Conservation (phyloP, 345 rosid species). For the Lumnitzera littorea region DNA sequence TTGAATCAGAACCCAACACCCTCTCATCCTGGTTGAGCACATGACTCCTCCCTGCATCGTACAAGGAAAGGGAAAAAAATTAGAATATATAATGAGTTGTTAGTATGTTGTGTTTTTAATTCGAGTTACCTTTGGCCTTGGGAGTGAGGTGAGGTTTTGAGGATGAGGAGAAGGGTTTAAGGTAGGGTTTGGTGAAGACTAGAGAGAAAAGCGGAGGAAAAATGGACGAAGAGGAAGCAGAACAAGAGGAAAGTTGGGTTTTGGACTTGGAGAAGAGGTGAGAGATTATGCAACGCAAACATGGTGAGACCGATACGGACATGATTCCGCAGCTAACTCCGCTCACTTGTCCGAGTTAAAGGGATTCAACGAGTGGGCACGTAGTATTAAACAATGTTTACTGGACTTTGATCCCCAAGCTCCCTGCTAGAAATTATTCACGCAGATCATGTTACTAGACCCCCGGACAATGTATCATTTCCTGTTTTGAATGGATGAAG, state of each 20-base stretch:
- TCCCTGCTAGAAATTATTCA: no score
- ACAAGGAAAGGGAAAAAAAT: not conserved
- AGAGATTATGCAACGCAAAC: slow-evolving; percentile 25
- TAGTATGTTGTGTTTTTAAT: not conserved
- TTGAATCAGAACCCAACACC: slow-evolving; percentile 19
- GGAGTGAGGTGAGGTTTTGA: slow-evolving; percentile 31
- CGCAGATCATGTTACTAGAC: no score
- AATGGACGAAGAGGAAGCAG: not conserved
- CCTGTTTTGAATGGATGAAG: no score
- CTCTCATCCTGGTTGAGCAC: slow-evolving; percentile 55
- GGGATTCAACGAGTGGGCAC: no score
- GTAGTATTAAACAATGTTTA: no score
- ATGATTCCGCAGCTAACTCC: no score
- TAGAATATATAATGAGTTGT: not conserved
- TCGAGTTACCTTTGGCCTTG: slow-evolving; percentile 7
- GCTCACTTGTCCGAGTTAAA: no score
- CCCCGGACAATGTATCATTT: no score
- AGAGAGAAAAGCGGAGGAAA: slow-evolving; percentile 14
- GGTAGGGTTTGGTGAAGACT: slow-evolving; percentile 16
- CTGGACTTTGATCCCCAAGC: no score
- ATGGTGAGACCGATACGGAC: not conserved
- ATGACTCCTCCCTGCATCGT: slow-evolving; percentile 24
- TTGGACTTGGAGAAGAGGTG: slow-evolving; percentile 18
- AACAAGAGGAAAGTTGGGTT: slow-evolving; percentile 3
- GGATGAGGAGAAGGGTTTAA: slow-evolving; percentile 20